Percentiles rank a stretch among this genome's conserved stretches.
phyloP scores from a whole-genome alignment of 495 filamentous ascomycete species.

The Xylaria venustula region DNA sequence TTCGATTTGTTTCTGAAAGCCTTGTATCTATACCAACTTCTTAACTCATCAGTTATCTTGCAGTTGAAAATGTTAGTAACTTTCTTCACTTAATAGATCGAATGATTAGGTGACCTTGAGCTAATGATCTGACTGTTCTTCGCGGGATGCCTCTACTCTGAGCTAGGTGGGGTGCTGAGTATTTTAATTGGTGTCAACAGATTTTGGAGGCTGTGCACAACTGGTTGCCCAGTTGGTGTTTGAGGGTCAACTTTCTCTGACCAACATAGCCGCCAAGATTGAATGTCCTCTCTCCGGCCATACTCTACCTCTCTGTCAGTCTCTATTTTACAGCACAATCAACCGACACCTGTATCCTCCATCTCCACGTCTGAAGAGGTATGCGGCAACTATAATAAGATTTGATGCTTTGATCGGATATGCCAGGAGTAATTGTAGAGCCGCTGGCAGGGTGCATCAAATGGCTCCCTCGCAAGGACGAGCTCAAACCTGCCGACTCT shows the following conservation, averaged over 20 bases:
- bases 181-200: background rate
- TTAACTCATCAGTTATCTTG: too few species aligned
- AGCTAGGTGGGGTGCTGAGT: too few species aligned
- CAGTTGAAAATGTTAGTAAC: too few species aligned
- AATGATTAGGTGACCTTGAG: too few species aligned
- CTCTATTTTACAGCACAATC: too few species aligned
- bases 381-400: background rate
- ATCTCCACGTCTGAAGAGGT: background rate
- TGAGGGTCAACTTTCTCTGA: background rate
- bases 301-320: background rate
- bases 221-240: background rate
- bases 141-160: background rate
- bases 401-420: background rate
- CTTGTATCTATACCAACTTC: too few species aligned
- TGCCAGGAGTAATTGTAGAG: slow-evolving; percentile 4
- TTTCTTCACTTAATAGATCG: too few species aligned
- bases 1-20: too few species aligned
- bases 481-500: slow-evolving; percentile 12
- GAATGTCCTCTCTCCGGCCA: background rate
- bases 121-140: background rate
- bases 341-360: background rate
- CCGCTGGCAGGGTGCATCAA: slow-evolving; percentile 25
- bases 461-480: slow-evolving; percentile 23
- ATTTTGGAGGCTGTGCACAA: background rate
- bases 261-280: background rate